These are phyloP conservation scores for Debaryomyces tyrocola DNA, from an alignment of 805 yeast genomes.

Conservation along the genomic window DNA sequence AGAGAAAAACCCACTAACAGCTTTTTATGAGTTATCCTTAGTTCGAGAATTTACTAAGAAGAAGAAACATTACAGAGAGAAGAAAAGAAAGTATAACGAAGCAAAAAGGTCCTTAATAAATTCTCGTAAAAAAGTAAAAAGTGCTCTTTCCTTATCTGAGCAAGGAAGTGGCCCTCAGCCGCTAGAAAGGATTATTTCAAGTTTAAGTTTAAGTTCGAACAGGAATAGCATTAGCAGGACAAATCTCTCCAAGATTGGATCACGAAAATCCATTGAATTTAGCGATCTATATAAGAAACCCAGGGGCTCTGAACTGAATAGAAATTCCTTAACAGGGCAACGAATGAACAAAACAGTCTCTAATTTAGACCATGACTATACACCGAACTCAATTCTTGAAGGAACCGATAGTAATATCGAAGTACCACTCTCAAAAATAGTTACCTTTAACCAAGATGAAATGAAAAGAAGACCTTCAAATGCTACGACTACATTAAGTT, in stretches of 20 bases:
- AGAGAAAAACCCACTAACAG: slow-evolving; percentile 71
- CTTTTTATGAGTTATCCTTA: slow-evolving; percentile 67
- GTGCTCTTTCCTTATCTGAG: slow-evolving; percentile 36
- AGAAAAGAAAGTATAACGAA: slow-evolving; percentile 31
- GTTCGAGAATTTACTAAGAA: slow-evolving; percentile 49
- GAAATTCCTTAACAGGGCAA: background rate
- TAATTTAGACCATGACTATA: background rate
- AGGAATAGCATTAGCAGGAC: slow-evolving; percentile 1
- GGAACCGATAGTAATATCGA: background rate
- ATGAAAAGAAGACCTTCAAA: slow-evolving; percentile 8
- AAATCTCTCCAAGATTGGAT: background rate
- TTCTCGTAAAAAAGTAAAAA: slow-evolving; percentile 34
- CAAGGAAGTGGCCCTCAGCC: slow-evolving; percentile 30
- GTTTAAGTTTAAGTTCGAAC: slow-evolving; percentile 34
- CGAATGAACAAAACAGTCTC: background rate
- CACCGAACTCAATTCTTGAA: background rate
- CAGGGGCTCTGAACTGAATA: background rate
- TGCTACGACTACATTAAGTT: slow-evolving; percentile 4
- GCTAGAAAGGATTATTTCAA: slow-evolving; percentile 36
- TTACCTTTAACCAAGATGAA: slow-evolving; percentile 23
- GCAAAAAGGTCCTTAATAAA: slow-evolving; percentile 30
- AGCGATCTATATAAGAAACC: background rate
- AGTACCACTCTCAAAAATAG: slow-evolving; percentile 13
- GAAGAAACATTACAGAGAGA: slow-evolving; percentile 28
- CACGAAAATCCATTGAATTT: background rate